Percentiles rank a stretch among this genome's conserved stretches.
phyloP scores from a whole-genome alignment of 1,139 yeast genomes.

The Oligophagozyma castellii region DNA sequence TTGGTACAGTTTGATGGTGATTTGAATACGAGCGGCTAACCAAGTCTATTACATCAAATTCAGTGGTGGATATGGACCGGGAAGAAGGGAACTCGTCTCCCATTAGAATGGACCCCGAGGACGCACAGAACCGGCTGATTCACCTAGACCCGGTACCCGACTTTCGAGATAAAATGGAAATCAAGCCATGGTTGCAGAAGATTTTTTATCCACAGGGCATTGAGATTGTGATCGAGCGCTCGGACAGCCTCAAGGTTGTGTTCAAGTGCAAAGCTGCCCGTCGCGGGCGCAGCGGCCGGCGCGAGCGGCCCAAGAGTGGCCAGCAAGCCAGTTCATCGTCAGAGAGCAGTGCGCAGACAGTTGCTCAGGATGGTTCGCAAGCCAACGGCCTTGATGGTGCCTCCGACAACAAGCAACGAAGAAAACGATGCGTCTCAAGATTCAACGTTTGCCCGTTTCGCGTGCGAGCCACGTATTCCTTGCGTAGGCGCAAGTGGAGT shows the following conservation, averaged over 20 bases:
- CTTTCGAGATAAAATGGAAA: conserved; percentile 31
- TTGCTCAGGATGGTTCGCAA: not conserved
- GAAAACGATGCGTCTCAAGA: conserved; percentile 18
- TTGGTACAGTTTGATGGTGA: too few species aligned
- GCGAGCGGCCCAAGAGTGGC: too few species aligned
- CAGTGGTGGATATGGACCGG: too few species aligned
- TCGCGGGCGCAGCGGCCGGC: conserved; percentile 20
- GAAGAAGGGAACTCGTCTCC: too few species aligned
- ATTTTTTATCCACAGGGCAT: conserved; percentile 38
- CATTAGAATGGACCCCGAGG: too few species aligned
- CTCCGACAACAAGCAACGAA: conserved; percentile 14
- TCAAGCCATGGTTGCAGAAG: conserved; percentile 54
- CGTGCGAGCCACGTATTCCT: conserved; percentile 51
- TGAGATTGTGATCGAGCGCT: conserved; percentile 48
- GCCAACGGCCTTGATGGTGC: too few species aligned
- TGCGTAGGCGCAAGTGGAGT: conserved; percentile 43
- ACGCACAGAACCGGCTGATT: conserved; percentile 12
- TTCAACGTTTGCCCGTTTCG: conserved; percentile 45
- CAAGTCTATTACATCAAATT: too few species aligned
- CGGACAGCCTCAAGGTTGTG: conserved; percentile 51
- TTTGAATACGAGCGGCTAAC: too few species aligned
- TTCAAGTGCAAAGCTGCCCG: conserved; percentile 43
- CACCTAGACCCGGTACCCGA: conserved; percentile 25
- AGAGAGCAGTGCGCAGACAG: conserved; percentile 1
- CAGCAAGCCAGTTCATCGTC: not conserved